Base-by-base conservation (phyloP, 345 rosid species). In the Ailanthus altissimus region DNA sequence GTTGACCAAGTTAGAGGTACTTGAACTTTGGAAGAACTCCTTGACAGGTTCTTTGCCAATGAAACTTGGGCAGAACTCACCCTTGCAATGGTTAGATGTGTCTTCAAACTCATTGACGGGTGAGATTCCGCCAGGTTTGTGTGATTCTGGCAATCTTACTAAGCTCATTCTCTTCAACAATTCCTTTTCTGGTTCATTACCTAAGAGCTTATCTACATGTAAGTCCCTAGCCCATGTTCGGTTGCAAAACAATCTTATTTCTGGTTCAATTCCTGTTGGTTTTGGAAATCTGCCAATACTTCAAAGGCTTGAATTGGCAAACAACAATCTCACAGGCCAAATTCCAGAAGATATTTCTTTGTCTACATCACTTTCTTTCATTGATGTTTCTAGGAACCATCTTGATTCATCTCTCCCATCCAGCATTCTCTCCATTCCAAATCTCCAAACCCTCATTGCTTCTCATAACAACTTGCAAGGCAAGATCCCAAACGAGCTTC, bases 161-260 rank as follows among this genome's bases (percentile, higher is more conserved):
- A 92, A 92, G 74, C 94, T 90, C 78, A 90, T 92, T 61, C 92
- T 92, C 81, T 92, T 92, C 91, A 87, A 90, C 82, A 92, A 92
- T 80, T 82, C 90, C 43, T 87, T 92, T 77, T 84, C 90, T 9
- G 94, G 93, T 58, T 75, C 83, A 49, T 83, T 90, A 77, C 92
- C 93, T 13, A 73, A 18, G n/a, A 88, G 85, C 46, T 82, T 89
- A 54, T 83, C 92, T 42, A 83, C 86, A 59, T 90, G 97, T 16
- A 76, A 86, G 61, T 87, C 94, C 57, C 72, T 94, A 59, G 84
- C 93, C 13, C 94, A 98, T 42, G 97, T 93, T 69, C 86, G 97
- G 25, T 76, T 89, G 47, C 98, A 94, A 58, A 79, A 86, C 43
- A 94, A 94, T 85, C 84, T 75, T 36, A 81, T 94, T 72, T 90